Evolutionary conservation across 768 basidiomycete species (phyloP).

Genomic region (Tricholoma matsutake): DNA sequence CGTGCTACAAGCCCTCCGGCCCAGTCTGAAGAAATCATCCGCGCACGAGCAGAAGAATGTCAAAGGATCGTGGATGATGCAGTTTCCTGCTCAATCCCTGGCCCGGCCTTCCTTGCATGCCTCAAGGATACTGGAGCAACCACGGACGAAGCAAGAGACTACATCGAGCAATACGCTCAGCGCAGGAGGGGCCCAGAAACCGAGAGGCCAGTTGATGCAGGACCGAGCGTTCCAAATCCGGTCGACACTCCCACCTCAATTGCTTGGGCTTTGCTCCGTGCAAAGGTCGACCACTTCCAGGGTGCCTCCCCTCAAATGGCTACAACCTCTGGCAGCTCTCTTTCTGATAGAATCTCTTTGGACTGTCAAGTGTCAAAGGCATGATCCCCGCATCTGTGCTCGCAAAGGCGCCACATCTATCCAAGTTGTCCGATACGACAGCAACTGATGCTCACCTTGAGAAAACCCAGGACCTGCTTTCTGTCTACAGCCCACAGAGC

Average conservation of each 20-base stretch:
- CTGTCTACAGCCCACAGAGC: background rate
- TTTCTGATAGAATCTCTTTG: background rate
- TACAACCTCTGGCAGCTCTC: background rate
- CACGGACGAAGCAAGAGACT: background rate
- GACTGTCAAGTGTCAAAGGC: background rate
- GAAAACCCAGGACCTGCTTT: background rate
- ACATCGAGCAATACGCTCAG: background rate
- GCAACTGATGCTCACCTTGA: background rate
- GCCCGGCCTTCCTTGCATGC: background rate
- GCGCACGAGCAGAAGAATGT: background rate
- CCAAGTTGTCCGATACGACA: background rate
- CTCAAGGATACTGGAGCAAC: background rate
- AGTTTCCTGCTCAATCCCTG: background rate
- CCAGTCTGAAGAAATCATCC: background rate
- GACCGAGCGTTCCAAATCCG: background rate
- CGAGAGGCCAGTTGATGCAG: background rate
- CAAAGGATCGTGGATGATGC: too few species aligned
- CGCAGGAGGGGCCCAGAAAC: background rate
- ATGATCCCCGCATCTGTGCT: background rate
- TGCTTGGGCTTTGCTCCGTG: background rate
- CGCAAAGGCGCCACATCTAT: background rate
- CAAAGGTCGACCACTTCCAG: background rate
- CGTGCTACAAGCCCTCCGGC: background rate
- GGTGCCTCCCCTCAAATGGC: background rate
- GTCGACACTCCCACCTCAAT: background rate